Evolutionary conservation across 139 green algal genomes (phyloP).

Genomic region (Chlamydomonas sphaeroides): DNA sequence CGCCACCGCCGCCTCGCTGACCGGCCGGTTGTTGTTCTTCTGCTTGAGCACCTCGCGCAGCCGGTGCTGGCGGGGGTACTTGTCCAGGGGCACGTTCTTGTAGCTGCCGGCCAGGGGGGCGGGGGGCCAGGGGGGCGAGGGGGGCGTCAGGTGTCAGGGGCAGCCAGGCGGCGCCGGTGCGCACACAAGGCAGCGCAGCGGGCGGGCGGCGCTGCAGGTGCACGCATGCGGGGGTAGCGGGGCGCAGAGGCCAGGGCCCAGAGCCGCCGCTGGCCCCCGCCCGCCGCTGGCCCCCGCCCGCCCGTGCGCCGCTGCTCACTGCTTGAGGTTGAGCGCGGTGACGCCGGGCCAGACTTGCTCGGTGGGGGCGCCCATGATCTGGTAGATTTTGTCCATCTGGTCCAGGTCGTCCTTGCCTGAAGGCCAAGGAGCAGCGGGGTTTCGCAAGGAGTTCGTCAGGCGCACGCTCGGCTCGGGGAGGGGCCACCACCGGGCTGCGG

Average conservation of each 20-base stretch:
- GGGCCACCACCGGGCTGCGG: too few species aligned
- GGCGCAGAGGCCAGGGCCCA: too few species aligned
- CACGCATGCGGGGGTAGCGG: too few species aligned
- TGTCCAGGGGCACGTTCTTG: constrained; percentile 23
- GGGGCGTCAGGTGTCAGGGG: not conserved
- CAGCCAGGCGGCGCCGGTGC: too few species aligned
- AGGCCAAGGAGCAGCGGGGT: not conserved
- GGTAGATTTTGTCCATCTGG: constrained; percentile 91
- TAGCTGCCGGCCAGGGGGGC: constrained; percentile 17
- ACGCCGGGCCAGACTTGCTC: constrained; percentile 73
- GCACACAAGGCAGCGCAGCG: too few species aligned
- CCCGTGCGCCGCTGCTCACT: not conserved
- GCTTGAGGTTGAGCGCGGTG: not conserved
- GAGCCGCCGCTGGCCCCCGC: not conserved
- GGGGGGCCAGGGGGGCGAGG: not conserved
- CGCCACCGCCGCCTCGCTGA: constrained; percentile 60
- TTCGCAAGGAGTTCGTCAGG: not conserved
- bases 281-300: not conserved
- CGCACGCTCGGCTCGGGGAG: too few species aligned
- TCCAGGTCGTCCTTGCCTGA: constrained; percentile 87
- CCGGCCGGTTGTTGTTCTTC: not conserved
- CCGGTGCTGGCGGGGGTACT: constrained; percentile 33
- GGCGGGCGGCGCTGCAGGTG: too few species aligned
- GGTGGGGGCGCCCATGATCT: constrained; percentile 84
- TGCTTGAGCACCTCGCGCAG: constrained; percentile 41